These are phyloP conservation scores for Colletotrichum lindemuthianum DNA, from an alignment of 2,329 filamentous ascomycete species.

Conservation along the genomic window DNA sequence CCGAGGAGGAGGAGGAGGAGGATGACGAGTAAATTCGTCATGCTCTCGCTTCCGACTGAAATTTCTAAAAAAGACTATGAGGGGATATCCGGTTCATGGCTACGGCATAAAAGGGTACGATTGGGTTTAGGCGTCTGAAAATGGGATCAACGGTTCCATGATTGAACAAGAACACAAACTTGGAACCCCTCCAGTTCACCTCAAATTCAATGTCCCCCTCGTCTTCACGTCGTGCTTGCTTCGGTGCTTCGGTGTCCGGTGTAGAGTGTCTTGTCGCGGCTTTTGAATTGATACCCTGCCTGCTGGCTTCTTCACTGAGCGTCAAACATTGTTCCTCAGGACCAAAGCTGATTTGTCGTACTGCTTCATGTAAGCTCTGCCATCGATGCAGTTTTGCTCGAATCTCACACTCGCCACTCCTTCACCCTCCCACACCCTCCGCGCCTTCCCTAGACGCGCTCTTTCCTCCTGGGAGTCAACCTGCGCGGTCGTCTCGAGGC, in stretches of 20 bases:
- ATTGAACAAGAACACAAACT: constrained; percentile 13
- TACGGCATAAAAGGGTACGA: constrained; percentile 16
- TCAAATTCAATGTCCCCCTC: constrained; percentile 30
- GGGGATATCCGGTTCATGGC: constrained; percentile 24
- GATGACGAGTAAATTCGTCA: constrained; percentile 69
- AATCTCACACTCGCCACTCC: too few relatives aligned
- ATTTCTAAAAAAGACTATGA: neutral
- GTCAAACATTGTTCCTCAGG: too few relatives aligned
- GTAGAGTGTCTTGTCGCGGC: too few relatives aligned
- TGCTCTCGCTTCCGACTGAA: neutral
- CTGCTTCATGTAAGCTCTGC: too few relatives aligned
- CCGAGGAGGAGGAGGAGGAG: constrained; percentile 74
- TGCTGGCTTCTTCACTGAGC: too few relatives aligned
- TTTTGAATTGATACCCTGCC: too few relatives aligned
- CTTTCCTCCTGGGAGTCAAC: too few relatives aligned
- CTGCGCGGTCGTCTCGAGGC: too few relatives aligned
- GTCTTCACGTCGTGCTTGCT: constrained; percentile 7
- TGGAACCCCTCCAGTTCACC: constrained; percentile 1
- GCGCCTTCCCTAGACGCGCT: too few relatives aligned
- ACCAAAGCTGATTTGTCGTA: too few relatives aligned
- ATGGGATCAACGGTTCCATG: constrained; percentile 34
- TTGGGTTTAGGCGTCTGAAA: constrained; percentile 35
- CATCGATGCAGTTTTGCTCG: too few relatives aligned
- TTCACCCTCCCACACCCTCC: too few relatives aligned
- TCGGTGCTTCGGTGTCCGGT: neutral